These are phyloP conservation scores for Teunomyces aglyptinius DNA, from an alignment of 805 yeast species.

Conservation along the genomic window DNA sequence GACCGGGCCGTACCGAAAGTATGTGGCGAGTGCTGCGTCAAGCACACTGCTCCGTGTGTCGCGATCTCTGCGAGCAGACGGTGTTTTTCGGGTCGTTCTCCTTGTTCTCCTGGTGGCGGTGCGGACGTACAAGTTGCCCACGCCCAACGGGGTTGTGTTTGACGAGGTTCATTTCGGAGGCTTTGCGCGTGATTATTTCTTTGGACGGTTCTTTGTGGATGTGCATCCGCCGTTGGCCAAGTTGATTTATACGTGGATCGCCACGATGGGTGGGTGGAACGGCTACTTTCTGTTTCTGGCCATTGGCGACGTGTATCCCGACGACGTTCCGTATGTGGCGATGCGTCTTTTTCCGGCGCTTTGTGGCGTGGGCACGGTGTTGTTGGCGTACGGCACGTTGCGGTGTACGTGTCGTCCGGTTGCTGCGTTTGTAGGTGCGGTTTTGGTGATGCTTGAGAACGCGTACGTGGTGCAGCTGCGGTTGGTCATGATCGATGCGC, in stretches of 20 bases:
- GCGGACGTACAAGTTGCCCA: constrained; percentile 31
- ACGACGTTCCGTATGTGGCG: constrained; percentile 45
- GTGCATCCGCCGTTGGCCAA: constrained; percentile 73
- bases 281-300: constrained; percentile 36
- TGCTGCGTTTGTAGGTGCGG: constrained; percentile 51
- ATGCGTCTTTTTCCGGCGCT: constrained; percentile 59
- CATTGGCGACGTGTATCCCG: constrained; percentile 45
- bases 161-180: constrained; percentile 47
- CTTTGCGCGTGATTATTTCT: constrained; percentile 44
- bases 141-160: constrained; percentile 44
- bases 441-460: constrained; percentile 59
- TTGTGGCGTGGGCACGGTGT: constrained; percentile 52
- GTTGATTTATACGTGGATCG: constrained; percentile 54
- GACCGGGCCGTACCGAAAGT: too few relatives aligned
- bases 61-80: constrained; percentile 16
- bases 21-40: constrained; percentile 12
- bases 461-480: constrained; percentile 63
- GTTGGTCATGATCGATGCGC: constrained; percentile 40
- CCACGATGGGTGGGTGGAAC: constrained; percentile 43
- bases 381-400: constrained; percentile 54
- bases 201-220: constrained; percentile 64
- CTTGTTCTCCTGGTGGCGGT: constrained; percentile 23
- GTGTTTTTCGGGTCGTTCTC: constrained; percentile 17
- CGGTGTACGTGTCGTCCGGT: constrained; percentile 51
- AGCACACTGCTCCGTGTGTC: constrained; percentile 13